phyloP scores from a whole-genome alignment of 2,329 filamentous ascomycete species.

The Aspergillus glaucus region DNA sequence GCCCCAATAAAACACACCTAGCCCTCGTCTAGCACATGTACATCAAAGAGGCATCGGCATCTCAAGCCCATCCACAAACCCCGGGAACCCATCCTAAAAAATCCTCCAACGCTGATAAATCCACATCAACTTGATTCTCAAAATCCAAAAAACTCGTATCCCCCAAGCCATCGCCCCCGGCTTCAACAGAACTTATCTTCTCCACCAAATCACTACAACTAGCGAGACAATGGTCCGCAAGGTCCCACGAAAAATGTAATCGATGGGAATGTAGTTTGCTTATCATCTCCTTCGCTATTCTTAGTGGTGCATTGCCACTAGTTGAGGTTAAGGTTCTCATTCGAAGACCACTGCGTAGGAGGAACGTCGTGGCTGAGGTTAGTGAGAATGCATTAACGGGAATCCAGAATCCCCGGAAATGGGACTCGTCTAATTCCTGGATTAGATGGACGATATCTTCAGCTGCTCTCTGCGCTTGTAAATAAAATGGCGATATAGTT shows the following conservation, averaged over 20 bases:
- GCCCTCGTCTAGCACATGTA: no score
- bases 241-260: slow-evolving; percentile 42
- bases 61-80: background rate
- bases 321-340: slow-evolving; percentile 35
- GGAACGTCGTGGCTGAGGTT: slow-evolving; percentile 46
- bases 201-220: slow-evolving; percentile 46
- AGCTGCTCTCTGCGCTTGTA: slow-evolving; percentile 40
- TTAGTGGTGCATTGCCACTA: slow-evolving; percentile 33
- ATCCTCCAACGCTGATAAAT: background rate
- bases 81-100: background rate
- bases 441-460: slow-evolving; percentile 47
- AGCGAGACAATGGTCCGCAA: slow-evolving; percentile 46
- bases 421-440: slow-evolving; percentile 40
- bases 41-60: no score
- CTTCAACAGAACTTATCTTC: slow-evolving; percentile 21
- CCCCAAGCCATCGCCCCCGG: background rate
- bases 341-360: slow-evolving; percentile 45
- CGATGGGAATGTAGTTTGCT: slow-evolving; percentile 35
- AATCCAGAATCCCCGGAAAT: slow-evolving; percentile 48
- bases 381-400: slow-evolving; percentile 44
- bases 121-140: background rate
- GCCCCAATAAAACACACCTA: no score
- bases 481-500: slow-evolving; percentile 27
- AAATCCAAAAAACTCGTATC: background rate
- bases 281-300: slow-evolving; percentile 41